Evolutionary conservation across 139 green algal genomes (phyloP).

Genomic region (Coelastrella sp.): DNA sequence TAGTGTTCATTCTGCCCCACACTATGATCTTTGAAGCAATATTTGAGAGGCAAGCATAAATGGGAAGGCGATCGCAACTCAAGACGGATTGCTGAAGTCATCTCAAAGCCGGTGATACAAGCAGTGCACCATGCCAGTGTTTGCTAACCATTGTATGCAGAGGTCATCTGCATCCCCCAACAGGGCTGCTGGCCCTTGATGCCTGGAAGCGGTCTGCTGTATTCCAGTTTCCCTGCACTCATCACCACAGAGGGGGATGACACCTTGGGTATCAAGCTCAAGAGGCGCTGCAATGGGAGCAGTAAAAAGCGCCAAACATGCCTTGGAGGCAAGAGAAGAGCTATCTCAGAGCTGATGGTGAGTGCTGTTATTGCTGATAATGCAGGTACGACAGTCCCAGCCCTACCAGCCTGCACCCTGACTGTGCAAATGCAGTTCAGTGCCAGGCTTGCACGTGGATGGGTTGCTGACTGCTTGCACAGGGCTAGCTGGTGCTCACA

Average conservation of each 20-base stretch:
- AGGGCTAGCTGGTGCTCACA: background rate
- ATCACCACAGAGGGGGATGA: background rate
- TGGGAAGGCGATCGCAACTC: background rate
- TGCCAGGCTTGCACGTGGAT: background rate
- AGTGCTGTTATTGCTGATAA: background rate
- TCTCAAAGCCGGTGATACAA: background rate
- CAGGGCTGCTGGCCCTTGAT: background rate
- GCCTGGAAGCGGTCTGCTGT: background rate
- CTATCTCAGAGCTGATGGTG: slow-evolving; percentile 47
- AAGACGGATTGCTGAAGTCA: background rate
- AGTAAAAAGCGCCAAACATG: slow-evolving; percentile 27
- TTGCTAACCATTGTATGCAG: background rate
- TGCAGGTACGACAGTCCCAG: background rate
- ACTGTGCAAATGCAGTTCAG: background rate
- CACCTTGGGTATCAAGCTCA: background rate
- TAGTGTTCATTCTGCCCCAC: background rate
- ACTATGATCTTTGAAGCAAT: background rate
- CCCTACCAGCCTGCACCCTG: background rate
- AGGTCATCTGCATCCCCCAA: background rate
- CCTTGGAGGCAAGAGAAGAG: slow-evolving; percentile 19
- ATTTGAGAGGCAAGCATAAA: background rate
- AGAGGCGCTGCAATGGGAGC: background rate
- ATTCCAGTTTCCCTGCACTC: slow-evolving; percentile 27
- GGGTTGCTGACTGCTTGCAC: background rate
- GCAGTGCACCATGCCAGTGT: background rate